A percentile compares a stretch with the other conserved stretches of the same genome.
Evolutionary conservation across 1,139 yeast genomes (phyloP).

Genomic region (Geotrichum klebahnii): DNA sequence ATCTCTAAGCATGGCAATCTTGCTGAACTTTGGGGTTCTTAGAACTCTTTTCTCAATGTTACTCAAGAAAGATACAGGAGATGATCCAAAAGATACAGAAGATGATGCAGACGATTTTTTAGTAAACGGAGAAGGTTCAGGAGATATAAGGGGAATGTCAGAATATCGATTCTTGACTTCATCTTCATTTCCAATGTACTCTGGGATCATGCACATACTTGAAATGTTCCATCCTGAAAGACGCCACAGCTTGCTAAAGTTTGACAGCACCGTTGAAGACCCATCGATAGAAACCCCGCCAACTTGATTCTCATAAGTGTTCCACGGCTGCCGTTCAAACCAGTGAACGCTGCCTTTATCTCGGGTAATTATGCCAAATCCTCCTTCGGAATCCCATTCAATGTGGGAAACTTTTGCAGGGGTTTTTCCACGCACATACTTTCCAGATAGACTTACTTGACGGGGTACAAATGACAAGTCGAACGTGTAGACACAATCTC

Average conservation of each 20-base stretch:
- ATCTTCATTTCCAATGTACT: constrained; percentile 17
- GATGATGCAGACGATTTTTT: not conserved
- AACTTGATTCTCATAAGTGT: constrained; percentile 4
- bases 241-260: constrained; percentile 33
- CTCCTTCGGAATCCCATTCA: constrained; percentile 49
- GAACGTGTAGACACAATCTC: constrained; percentile 63
- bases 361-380: constrained; percentile 55
- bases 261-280: not conserved
- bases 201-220: constrained; percentile 23
- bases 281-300: constrained; percentile 23
- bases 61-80: too few relatives aligned
- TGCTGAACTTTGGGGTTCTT: not conserved
- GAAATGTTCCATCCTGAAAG: constrained; percentile 32
- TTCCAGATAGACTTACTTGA: constrained; percentile 55
- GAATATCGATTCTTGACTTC: constrained; percentile 4
- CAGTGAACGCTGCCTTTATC: constrained; percentile 62
- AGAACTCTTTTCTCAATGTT: not conserved
- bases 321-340: constrained; percentile 40
- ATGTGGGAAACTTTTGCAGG: constrained; percentile 53
- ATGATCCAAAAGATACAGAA: not conserved
- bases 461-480: constrained; percentile 53
- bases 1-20: constrained; percentile 29
- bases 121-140: not conserved
- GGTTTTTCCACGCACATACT: constrained; percentile 61
- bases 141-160: constrained; percentile 1